Base-by-base conservation (phyloP, 106 monocot genomes). In the Allium cepa region DNA sequence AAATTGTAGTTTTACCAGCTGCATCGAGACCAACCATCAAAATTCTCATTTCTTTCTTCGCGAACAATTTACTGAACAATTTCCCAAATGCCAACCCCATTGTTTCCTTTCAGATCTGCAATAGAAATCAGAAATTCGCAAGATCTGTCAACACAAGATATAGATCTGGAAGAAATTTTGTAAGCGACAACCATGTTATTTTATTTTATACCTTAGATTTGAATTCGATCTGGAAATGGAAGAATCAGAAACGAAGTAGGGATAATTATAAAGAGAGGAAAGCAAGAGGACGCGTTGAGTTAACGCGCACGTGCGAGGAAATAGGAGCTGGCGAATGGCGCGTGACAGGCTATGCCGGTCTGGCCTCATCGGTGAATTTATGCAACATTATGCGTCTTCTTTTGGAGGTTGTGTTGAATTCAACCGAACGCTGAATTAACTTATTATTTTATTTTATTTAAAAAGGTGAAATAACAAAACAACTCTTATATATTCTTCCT, bases 1-100 rank as follows among this genome's bases (percentile, higher is more conserved):
- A 67, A 51, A 74, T 74, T 18, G 74, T 74, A 49, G 73, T 73
- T 17, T 73, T 73, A 66, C 73, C 73, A 16, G 73, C 73, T 18
- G 73, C 73, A 49, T 73, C 74, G 67, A 74, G 74, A 8, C 74
- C 74, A 2, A 74, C 74, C 74, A 74, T 74, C 49, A 74, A 55
- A 46, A 74, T 74, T 60, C 74, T 47, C 74, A 73, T 73, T 67
- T 74, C 74, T 45, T 67, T 74, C 67, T 74, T 74, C 28, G 74
- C 74, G 49, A 74, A 74, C 57, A 74, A 63, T 9, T 67, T 66
- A 51, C 66, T 59, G 59, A 74, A 74, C 12, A 74, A 67, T 67
- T 74, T 74, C 49, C 64, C 63, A 11, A 74, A 74, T 2, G 74
- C 57, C 28, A 74, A 65, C 59, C 74, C 74, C 74, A 74, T 74